Base-by-base conservation (phyloP, 2,329 filamentous ascomycete species). In the Botrytis elliptica region DNA sequence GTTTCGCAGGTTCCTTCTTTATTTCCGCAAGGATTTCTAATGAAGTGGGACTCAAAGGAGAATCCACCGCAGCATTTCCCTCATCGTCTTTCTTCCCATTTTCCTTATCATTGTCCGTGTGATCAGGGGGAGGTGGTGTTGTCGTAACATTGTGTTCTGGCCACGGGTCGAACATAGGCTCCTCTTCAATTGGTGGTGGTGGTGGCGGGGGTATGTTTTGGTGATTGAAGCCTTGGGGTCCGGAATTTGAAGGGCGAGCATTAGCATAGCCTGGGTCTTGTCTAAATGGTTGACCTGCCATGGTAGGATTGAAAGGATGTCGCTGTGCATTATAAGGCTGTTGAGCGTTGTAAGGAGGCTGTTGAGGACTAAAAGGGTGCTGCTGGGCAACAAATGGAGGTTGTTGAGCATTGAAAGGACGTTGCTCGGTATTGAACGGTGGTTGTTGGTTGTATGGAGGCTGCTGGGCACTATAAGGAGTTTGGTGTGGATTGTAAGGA, bases 251-350 rank as follows among this genome's bases (percentile, higher is more conserved):
- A 42, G 76, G 77, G 42, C 74, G 74, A 25, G 76, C 74, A 74
- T 78, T 81, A 14, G 70, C 74, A 76, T 81, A 80, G 8, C 79
- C 79, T 71, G 79, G 79, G 74, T 81, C 80, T 70, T 81, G 80
- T 29, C 78, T 75, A 16, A 66, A 68, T 20, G 75, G 76, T 36
- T 74, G 72, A 44, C 52, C 69, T 52, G 66, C 49, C 66, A 57
- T 57, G n/a, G 38, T 59, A 59, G 66, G 18, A 22, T 69, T 57
- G n/a, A 69, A 69, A 25, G 66, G 25, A 33, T 63, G 57, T 18
- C 33, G 67, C 40, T 38, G 65, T 3, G 36, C 42, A 38, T 74
- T 72, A 62, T 42, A 60, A 40, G 36, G 49, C 20, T 59, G 44
- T 29, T 69, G 65, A 22, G 40, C 12, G 38, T 57, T 62, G 44